Percentiles rank a stretch among this genome's conserved stretches.
Evolutionary conservation across 2,329 filamentous ascomycete genomes (phyloP).

Genomic region (Colletotrichum lentis): DNA sequence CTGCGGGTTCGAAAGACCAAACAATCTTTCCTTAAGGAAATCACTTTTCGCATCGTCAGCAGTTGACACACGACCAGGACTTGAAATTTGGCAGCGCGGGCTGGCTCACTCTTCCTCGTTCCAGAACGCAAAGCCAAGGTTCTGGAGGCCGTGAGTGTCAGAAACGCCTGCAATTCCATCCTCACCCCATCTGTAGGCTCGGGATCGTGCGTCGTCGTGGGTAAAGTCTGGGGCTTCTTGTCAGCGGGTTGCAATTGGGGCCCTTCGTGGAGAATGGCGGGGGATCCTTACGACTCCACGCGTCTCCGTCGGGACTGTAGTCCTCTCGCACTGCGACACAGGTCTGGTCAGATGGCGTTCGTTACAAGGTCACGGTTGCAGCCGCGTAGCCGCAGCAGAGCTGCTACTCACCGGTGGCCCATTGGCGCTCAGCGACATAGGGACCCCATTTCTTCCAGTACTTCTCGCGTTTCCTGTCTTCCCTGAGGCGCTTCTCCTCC

Average conservation of each 20-base stretch:
- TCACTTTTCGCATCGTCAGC: slow-evolving; percentile 67
- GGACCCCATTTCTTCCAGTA: slow-evolving; percentile 99
- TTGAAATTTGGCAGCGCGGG: slow-evolving; percentile 38
- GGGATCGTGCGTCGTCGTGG: slow-evolving; percentile 87
- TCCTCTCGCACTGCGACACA: slow-evolving; percentile 78
- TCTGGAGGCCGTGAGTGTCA: slow-evolving; percentile 88
- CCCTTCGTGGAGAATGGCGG: slow-evolving; percentile 29
- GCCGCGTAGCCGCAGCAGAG: slow-evolving; percentile 16
- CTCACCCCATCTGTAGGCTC: slow-evolving; percentile 94
- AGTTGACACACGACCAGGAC: slow-evolving; percentile 27
- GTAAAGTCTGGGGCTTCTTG: slow-evolving; percentile 76
- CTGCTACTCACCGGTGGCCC: slow-evolving; percentile 79
- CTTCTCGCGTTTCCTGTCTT: slow-evolving; percentile 82
- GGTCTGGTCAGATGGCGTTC: slow-evolving; percentile 21
- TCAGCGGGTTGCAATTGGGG: slow-evolving; percentile 37
- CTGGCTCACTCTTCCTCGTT: slow-evolving; percentile 87
- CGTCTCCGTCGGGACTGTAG: slow-evolving; percentile 88
- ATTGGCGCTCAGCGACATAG: slow-evolving; percentile 92
- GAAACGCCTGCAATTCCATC: slow-evolving; percentile 95
- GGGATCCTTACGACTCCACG: slow-evolving; percentile 83
- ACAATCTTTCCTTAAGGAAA: slow-evolving; percentile 93
- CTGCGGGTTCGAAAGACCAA: slow-evolving; percentile 94
- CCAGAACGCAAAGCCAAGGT: slow-evolving; percentile 97
- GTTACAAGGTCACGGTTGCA: background rate
- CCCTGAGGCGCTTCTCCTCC: slow-evolving; percentile 88